A percentile compares a stretch with the other conserved stretches of the same genome.
phyloP scores from a whole-genome alignment of 129 eudicot species.

The Apium graveolens region DNA sequence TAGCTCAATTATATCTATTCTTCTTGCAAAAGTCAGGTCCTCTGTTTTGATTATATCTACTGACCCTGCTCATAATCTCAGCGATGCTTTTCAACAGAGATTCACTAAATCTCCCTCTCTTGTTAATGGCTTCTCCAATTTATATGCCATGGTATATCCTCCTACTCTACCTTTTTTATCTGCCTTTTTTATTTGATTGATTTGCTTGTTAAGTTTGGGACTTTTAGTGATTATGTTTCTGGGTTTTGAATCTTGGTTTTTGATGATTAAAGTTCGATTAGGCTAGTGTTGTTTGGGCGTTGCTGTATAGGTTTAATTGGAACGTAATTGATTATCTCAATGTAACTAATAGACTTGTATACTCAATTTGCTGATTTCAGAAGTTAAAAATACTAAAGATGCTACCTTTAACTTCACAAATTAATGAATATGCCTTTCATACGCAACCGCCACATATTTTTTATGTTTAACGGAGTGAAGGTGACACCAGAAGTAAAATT shows the following conservation, averaged over 20 bases:
- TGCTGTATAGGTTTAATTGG: not conserved
- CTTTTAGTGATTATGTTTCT: not conserved
- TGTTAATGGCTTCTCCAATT: conserved; percentile 84
- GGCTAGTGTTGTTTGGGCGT: not conserved
- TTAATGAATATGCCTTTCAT: not conserved
- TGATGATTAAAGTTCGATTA: not conserved
- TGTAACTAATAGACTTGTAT: too few species aligned
- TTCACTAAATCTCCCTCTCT: conserved; percentile 80
- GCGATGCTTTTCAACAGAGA: conserved; percentile 94
- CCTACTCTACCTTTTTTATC: not conserved
- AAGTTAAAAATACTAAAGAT: not conserved
- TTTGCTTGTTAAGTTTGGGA: not conserved
- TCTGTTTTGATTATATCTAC: conserved; percentile 95
- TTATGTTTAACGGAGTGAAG: not conserved
- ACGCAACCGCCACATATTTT: not conserved
- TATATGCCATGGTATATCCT: conserved; percentile 81
- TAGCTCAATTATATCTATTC: conserved; percentile 76
- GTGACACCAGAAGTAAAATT: not conserved
- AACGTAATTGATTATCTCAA: not conserved
- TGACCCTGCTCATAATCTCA: conserved; percentile 96
- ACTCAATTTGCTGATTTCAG: not conserved
- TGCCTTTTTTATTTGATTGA: not conserved
- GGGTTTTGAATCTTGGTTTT: not conserved
- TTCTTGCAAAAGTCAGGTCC: conserved; percentile 55
- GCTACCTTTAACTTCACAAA: not conserved